Conservation (phyloP, 108 stramenopile genomes). For the Nitzschia sp. region DNA sequence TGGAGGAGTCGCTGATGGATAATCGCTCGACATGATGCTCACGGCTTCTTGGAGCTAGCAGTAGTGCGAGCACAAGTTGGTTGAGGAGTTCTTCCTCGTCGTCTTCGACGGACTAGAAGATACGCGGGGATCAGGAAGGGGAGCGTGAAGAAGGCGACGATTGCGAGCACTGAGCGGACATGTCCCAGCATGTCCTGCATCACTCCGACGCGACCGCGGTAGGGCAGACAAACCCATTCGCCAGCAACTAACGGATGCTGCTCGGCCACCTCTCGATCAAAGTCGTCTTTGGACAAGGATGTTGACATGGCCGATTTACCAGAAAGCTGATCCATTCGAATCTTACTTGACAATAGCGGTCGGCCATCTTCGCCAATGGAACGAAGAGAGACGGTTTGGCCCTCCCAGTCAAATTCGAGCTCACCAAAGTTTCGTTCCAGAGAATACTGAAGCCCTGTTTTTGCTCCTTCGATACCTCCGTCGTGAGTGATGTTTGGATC, state of each 20-base stretch:
- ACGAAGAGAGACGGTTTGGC: constrained; percentile 27
- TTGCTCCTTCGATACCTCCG: constrained; percentile 31
- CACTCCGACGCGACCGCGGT: too few species aligned
- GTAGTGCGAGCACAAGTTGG: too few species aligned
- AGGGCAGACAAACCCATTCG: constrained; percentile 41
- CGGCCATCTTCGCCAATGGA: constrained; percentile 30
- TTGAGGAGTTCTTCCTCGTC: too few species aligned
- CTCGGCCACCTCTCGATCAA: constrained; percentile 8
- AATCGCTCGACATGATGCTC: too few species aligned
- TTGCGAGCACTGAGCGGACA: too few species aligned
- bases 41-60: too few species aligned
- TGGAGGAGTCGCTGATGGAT: too few species aligned
- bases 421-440: constrained; percentile 79
- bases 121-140: too few species aligned
- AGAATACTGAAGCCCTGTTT: constrained; percentile 65
- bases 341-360: constrained; percentile 10
- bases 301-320: constrained; percentile 10
- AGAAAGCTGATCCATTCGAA: constrained; percentile 31
- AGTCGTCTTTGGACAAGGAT: constrained; percentile 5
- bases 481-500: too few species aligned
- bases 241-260: background rate
- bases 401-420: constrained; percentile 73
- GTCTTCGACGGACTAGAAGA: too few species aligned
- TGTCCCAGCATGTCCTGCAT: too few species aligned
- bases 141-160: too few species aligned